Conservation (phyloP, 306 rosid genomes). For the Potentilla sterilis region DNA sequence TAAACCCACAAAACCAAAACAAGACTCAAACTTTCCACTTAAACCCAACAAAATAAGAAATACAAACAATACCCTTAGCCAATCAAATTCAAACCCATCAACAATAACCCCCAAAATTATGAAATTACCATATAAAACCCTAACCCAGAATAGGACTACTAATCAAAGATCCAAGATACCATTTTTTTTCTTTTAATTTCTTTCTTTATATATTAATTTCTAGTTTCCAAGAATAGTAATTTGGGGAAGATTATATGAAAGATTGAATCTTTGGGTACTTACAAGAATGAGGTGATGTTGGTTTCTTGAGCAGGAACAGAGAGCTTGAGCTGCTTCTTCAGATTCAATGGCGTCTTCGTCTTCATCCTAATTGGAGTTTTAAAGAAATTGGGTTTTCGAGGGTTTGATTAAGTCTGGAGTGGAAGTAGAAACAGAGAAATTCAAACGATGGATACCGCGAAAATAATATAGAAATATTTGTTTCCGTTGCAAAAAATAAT, state of each 20-base stretch:
- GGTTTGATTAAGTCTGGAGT: conserved; percentile 7
- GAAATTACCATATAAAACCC: conserved; percentile 6
- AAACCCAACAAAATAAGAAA: background rate
- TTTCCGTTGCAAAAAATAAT: background rate
- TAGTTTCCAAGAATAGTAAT: background rate
- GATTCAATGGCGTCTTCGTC: conserved; percentile 83
- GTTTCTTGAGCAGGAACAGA: conserved; percentile 84
- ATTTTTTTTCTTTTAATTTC: too few relatives aligned
- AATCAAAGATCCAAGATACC: background rate
- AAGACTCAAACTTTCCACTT: background rate
- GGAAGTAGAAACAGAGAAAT: conserved; percentile 19
- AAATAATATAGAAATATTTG: conserved; percentile 7
- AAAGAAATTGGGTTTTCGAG: conserved; percentile 12
- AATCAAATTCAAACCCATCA: conserved; percentile 5
- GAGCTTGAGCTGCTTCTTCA: conserved; percentile 85
- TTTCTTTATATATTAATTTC: background rate
- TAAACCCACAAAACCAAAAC: conserved; percentile 1
- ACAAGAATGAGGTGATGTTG: conserved; percentile 77
- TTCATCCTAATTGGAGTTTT: conserved; percentile 42
- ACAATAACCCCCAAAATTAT: conserved; percentile 5
- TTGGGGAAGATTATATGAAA: conserved; percentile 5
- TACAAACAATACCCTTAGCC: background rate
- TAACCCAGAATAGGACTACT: background rate
- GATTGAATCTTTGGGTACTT: conserved; percentile 24
- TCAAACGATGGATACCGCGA: conserved; percentile 55